A percentile compares a stretch with the other conserved stretches of the same genome.
These are phyloP conservation scores for Canavalia gladiata DNA, from an alignment of 306 rosid species.

Conservation along the genomic window DNA sequence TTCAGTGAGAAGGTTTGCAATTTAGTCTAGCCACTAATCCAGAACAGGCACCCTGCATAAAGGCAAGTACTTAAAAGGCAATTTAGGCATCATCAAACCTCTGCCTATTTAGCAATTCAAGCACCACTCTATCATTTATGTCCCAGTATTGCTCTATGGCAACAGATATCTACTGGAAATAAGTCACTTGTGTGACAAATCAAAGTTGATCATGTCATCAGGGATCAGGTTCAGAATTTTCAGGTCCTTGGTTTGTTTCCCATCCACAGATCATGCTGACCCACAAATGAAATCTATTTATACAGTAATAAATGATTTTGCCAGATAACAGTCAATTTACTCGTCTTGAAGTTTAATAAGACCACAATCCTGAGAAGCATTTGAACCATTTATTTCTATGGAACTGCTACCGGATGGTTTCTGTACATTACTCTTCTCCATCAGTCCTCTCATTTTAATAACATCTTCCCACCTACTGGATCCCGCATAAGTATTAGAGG, in stretches of 20 bases:
- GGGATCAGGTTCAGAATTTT: slow-evolving; percentile 2
- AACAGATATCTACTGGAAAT: not conserved
- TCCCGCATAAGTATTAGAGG: slow-evolving; percentile 74
- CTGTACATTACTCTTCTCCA: slow-evolving; percentile 69
- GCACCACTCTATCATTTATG: not conserved
- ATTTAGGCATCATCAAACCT: slow-evolving; percentile 1
- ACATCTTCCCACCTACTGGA: slow-evolving; percentile 90
- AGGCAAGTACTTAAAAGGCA: not conserved
- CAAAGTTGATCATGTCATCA: slow-evolving; percentile 2
- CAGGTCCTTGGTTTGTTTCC: not conserved
- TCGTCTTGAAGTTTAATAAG: slow-evolving; percentile 21
- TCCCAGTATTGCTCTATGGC: slow-evolving; percentile 12
- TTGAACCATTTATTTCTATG: slow-evolving; percentile 60
- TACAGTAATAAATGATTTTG: slow-evolving; percentile 12
- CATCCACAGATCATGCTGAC: not conserved
- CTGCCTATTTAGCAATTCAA: not conserved
- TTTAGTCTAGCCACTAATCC: not conserved
- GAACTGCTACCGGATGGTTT: slow-evolving; percentile 86
- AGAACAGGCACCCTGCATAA: not conserved
- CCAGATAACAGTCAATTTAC: slow-evolving; percentile 19
- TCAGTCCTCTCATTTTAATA: slow-evolving; percentile 73
- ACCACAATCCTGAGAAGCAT: slow-evolving; percentile 39
- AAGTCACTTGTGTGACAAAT: slow-evolving; percentile 17
- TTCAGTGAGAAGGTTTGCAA: slow-evolving; percentile 10
- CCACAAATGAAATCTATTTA: slow-evolving; percentile 18